A percentile compares a stretch with the other conserved stretches of the same genome.
Evolutionary conservation across 2,329 filamentous ascomycete species (phyloP).

Genomic region (Shiraia bambusicola): DNA sequence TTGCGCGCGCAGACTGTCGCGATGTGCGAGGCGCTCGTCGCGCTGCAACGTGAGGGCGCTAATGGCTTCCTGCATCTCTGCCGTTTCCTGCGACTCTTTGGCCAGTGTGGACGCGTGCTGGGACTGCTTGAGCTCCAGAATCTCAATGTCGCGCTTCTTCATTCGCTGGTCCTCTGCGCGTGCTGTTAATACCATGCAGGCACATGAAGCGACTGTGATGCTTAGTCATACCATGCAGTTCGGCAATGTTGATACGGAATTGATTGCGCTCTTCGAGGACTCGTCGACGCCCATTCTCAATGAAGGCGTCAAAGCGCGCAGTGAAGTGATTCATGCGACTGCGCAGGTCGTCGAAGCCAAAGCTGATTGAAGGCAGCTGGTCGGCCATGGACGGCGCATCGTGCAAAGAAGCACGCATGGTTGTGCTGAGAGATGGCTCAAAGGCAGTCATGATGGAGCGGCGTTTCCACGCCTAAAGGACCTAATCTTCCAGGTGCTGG

Average conservation of each 20-base stretch:
- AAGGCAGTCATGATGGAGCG: conserved; percentile 61
- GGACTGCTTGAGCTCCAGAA: conserved; percentile 69
- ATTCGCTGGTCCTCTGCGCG: conserved; percentile 81
- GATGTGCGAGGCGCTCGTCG: conserved; percentile 56
- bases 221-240: conserved; percentile 72
- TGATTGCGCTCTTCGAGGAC: conserved; percentile 92
- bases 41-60: conserved; percentile 57
- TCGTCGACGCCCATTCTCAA: conserved; percentile 84
- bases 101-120: conserved; percentile 72
- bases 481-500: neutral
- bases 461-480: conserved; percentile 11
- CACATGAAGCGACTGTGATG: neutral
- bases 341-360: conserved; percentile 93
- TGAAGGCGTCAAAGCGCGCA: conserved; percentile 86
- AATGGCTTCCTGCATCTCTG: conserved; percentile 63
- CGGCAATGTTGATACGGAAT: conserved; percentile 85
- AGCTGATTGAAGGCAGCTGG: conserved; percentile 84
- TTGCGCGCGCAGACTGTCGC: conserved; percentile 58
- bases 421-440: conserved; percentile 68
- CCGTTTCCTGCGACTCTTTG: conserved; percentile 73
- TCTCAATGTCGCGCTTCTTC: conserved; percentile 84
- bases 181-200: conserved; percentile 8
- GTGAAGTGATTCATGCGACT: conserved; percentile 95
- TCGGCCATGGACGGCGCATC: conserved; percentile 69
- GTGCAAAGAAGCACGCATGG: conserved; percentile 60